Conservation (phyloP, 495 filamentous ascomycete species). For the Hypoxylon crocopeplum region DNA sequence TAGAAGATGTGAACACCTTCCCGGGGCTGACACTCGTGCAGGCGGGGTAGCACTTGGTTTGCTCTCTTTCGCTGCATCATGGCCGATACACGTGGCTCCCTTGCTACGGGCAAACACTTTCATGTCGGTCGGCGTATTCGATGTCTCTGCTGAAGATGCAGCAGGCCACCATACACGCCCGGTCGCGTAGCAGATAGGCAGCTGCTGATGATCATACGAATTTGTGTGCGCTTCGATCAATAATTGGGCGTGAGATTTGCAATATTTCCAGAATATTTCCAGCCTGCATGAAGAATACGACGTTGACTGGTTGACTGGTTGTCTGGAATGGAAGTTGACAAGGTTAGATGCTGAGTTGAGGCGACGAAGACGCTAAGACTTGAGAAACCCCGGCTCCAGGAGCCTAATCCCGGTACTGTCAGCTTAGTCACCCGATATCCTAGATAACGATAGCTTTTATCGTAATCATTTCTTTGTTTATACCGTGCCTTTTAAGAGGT, state of each 20-base stretch:
- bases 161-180: too few species aligned
- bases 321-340: too few species aligned
- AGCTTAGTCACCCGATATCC: too few species aligned
- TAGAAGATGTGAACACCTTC: not conserved
- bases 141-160: not conserved
- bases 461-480: too few species aligned
- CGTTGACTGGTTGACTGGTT: too few species aligned
- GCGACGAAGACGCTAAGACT: not conserved
- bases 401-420: not conserved
- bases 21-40: constrained; percentile 4
- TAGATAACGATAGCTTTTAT: too few species aligned
- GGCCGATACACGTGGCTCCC: constrained; percentile 32
- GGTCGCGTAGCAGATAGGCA: too few species aligned
- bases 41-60: constrained; percentile 18
- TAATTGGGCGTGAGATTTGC: not conserved
- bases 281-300: not conserved
- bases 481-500: too few species aligned
- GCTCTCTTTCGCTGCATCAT: constrained; percentile 6
- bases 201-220: not conserved
- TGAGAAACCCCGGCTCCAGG: not conserved
- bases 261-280: not conserved
- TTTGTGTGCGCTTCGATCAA: not conserved
- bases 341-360: too few species aligned
- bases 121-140: constrained; percentile 3
- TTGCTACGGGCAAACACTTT: constrained; percentile 8